Evolutionary conservation across 2,329 filamentous ascomycete genomes (phyloP).

Genomic region (Dactylonectria estremocensis): DNA sequence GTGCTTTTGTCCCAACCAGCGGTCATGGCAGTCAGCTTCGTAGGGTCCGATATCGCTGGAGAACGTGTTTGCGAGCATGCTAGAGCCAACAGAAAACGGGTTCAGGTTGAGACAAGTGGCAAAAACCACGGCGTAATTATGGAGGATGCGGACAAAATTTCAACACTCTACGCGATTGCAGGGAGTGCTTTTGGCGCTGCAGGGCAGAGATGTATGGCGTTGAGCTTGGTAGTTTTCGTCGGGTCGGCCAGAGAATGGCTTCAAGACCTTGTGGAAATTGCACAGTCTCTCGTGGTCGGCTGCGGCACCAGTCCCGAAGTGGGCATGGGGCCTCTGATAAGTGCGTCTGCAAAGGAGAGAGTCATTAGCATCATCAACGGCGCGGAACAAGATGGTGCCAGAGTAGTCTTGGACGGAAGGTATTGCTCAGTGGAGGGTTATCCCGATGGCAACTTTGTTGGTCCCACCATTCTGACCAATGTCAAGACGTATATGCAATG

Average conservation of each 20-base stretch:
- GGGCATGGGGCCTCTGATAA: conserved; percentile 44
- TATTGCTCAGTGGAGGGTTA: conserved; percentile 37
- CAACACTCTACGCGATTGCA: conserved; percentile 75
- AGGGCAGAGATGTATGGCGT: conserved; percentile 78
- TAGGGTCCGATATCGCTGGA: conserved; percentile 77
- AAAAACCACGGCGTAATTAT: conserved; percentile 80
- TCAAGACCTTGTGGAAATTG: conserved; percentile 73
- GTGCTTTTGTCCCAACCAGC: conserved; percentile 77
- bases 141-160: conserved; percentile 79
- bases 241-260: conserved; percentile 78
- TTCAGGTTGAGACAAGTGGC: conserved; percentile 78
- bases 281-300: conserved; percentile 64
- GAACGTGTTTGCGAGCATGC: conserved; percentile 78
- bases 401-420: conserved; percentile 44
- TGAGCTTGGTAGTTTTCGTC: conserved; percentile 75
- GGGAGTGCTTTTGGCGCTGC: conserved; percentile 79
- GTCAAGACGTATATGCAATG: conserved; percentile 34
- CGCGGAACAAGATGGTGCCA: conserved; percentile 42
- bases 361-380: conserved; percentile 41
- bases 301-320: conserved; percentile 37
- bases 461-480: conserved; percentile 27
- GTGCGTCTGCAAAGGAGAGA: conserved; percentile 34
- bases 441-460: conserved; percentile 45
- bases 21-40: conserved; percentile 79
- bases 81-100: conserved; percentile 78